Percentiles rank a stretch among this genome's conserved stretches.
Conservation (phyloP, 75 land plant species). For the Azolla pinnata region DNA sequence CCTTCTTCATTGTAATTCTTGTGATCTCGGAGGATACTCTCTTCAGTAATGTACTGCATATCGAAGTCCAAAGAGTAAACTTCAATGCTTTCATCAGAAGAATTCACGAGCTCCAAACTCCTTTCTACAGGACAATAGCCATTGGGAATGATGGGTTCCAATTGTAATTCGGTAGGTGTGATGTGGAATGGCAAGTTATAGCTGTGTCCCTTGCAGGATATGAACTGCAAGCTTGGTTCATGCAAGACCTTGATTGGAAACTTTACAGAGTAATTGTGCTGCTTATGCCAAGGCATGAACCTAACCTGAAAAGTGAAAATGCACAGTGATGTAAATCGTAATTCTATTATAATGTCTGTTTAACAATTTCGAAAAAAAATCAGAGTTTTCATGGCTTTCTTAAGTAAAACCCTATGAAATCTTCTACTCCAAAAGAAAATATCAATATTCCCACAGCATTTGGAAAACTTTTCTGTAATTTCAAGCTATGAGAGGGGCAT, state of each 20-base stretch:
- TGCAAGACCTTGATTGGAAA: constrained; percentile 10
- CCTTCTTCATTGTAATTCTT: constrained; percentile 20
- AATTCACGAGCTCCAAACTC: constrained; percentile 6
- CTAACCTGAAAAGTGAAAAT: constrained; percentile 21
- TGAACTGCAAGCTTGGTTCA: neutral
- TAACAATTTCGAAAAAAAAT: too few species aligned
- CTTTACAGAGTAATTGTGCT: constrained; percentile 6
- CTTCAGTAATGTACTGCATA: constrained; percentile 21
- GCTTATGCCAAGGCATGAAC: constrained; percentile 20
- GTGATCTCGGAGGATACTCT: constrained; percentile 8
- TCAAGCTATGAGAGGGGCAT: too few species aligned
- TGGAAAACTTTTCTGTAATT: too few species aligned
- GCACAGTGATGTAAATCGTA: too few species aligned
- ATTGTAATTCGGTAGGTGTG: constrained; percentile 16
- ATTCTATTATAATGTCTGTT: too few species aligned
- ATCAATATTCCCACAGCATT: too few species aligned
- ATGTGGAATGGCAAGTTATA: constrained; percentile 14
- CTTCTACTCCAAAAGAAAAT: too few species aligned
- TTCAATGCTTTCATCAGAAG: constrained; percentile 22
- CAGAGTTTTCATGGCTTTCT: neutral
- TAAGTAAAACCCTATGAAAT: neutral
- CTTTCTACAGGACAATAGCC: constrained; percentile 7
- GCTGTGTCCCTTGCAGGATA: constrained; percentile 22
- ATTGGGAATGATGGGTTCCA: constrained; percentile 23
- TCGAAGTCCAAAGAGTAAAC: constrained; percentile 29